Percentiles rank a stretch among this genome's conserved stretches.
These are phyloP conservation scores for Fraxinus platypoda DNA, from an alignment of 305 asterid species.

Conservation along the genomic window DNA sequence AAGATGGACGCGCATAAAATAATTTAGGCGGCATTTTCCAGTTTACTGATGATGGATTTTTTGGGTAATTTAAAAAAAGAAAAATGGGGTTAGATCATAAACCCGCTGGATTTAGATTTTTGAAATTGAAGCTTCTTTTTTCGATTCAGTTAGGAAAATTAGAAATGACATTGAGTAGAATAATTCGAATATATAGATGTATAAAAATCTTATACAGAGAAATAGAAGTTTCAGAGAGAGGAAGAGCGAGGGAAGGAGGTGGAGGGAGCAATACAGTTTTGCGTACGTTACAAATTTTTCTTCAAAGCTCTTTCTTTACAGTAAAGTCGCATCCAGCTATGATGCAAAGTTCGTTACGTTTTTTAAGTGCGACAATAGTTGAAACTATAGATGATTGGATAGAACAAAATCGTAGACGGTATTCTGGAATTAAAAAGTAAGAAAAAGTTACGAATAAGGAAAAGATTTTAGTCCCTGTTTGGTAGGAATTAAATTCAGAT, in stretches of 20 bases:
- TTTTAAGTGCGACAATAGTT: not conserved
- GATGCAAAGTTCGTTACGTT: not conserved
- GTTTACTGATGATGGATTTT: not conserved
- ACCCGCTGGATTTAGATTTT: constrained; percentile 5
- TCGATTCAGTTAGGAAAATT: constrained; percentile 21
- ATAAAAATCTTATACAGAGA: not conserved
- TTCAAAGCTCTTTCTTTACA: not conserved
- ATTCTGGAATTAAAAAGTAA: no score
- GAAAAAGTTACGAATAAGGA: not conserved
- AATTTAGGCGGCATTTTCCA: constrained; percentile 72
- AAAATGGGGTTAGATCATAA: not conserved
- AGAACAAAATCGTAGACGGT: not conserved
- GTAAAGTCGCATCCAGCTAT: not conserved
- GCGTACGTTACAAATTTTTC: not conserved
- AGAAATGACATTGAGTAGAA: not conserved
- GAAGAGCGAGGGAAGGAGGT: not conserved
- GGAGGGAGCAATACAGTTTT: not conserved
- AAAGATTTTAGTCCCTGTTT: no score
- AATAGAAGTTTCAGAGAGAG: not conserved
- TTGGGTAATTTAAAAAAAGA: not conserved
- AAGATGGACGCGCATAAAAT: constrained; percentile 54
- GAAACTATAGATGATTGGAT: not conserved
- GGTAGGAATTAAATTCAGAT: no score
- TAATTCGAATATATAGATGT: constrained; percentile 4
- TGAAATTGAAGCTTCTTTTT: constrained; percentile 8